phyloP scores from a whole-genome alignment of 2,329 filamentous ascomycete species.

The Plenodomus tracheiphilus region DNA sequence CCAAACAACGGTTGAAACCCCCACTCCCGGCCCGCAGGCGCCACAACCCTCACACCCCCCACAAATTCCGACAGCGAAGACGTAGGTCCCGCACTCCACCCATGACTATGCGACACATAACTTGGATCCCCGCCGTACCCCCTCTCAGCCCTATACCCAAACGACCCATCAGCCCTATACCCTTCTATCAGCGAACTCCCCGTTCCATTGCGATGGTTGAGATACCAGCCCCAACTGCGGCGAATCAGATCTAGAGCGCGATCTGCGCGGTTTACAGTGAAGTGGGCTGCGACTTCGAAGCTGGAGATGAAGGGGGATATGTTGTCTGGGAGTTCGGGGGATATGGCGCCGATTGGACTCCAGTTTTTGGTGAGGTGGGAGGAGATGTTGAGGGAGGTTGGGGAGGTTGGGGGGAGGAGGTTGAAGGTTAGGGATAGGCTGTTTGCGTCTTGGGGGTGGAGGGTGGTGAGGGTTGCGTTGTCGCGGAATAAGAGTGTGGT shows the following conservation, averaged over 20 bases:
- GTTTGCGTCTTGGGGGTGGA: constrained; percentile 31
- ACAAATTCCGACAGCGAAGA: constrained; percentile 12
- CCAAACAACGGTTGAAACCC: no score
- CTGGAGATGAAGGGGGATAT: constrained; percentile 44
- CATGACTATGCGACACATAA: constrained; percentile 42
- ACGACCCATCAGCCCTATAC: constrained; percentile 41
- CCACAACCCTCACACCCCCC: constrained; percentile 5
- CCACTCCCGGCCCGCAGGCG: no score
- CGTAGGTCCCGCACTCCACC: constrained; percentile 39
- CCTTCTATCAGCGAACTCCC: constrained; percentile 45
- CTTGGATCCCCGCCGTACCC: constrained; percentile 40
- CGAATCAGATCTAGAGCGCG: constrained; percentile 36
- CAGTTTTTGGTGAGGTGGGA: constrained; percentile 22
- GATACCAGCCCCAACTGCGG: constrained; percentile 34
- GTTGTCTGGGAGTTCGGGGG: constrained; percentile 42
- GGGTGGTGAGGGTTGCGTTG: constrained; percentile 21
- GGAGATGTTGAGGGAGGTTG: constrained; percentile 19
- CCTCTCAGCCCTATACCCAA: constrained; percentile 38
- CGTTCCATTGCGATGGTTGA: constrained; percentile 38
- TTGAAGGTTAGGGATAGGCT: constrained; percentile 25
- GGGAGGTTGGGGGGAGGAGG: constrained; percentile 14
- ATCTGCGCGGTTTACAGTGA: constrained; percentile 17
- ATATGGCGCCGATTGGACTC: constrained; percentile 34
- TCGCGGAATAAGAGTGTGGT: constrained; percentile 14
- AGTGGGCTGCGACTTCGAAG: constrained; percentile 43